Base-by-base conservation (phyloP, 2,329 filamentous ascomycete species). In the Microsporum ferrugineum region DNA sequence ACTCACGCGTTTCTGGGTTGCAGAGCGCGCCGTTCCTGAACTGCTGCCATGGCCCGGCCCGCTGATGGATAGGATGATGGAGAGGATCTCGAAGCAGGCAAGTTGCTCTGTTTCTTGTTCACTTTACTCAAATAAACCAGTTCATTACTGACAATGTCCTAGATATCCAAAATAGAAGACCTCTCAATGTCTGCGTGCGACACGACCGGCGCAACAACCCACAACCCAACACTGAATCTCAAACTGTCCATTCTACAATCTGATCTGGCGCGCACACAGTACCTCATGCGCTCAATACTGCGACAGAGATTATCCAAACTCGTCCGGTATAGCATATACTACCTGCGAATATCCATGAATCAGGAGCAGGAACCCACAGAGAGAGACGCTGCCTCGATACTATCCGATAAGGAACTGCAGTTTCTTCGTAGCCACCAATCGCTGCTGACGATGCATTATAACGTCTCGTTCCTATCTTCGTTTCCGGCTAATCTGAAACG, bases 231-330 rank as follows among this genome's bases (percentile, higher is more conserved):
- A 73, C 87, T 89, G 65, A 97, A 96, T 72, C 96, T 99, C 73
- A 85, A 85, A 63, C 85, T 97, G 70, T 96, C 96, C 57, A 88
- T 99, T 64, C 86, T 96, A 60, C 94, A 99, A 78, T 97, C 95
- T 5, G 94, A 99, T 76, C 83, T 99, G 60, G 91, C 96, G 73
- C 82, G 94, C 53, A 95, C 89, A 76, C 96, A 96, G 76, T 99
- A 91, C 70, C 80, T 99, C 27, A 83, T 97, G 17, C 82, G 94
- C 63, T 88, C 88, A 65, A 87, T 92, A 66, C 75, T 99, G 61
- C 82, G 95, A 59, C 86, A 88, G 7, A 82, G 94, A n/a, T 85
- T 97, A 61, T 84, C 88, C 60, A 97, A 99, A 82, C 69, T 78
- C 61, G 75, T 75, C 34, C 73, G 73, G 62, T 69, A 74, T 67